phyloP scores from a whole-genome alignment of 371 early-diverging fungal genomes.

The Lichtheimia ornata region DNA sequence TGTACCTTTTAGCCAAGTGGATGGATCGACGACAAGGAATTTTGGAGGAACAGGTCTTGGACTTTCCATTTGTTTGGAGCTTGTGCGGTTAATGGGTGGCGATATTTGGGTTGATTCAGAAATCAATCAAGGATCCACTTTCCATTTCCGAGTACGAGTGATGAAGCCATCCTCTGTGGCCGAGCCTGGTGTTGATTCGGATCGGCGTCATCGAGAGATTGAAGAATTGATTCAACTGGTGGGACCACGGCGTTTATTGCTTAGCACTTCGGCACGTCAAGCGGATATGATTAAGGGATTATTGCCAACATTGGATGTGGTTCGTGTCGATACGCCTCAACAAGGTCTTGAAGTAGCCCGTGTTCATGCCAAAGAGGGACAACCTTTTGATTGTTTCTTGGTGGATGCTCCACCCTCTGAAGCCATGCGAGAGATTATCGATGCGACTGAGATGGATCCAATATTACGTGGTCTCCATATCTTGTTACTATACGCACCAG shows the following conservation, averaged over 20 bases:
- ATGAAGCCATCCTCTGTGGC: constrained; percentile 35
- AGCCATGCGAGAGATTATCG: constrained; percentile 12
- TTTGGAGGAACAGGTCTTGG: constrained; percentile 71
- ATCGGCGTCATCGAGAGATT: constrained; percentile 25
- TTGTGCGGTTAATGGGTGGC: constrained; percentile 61
- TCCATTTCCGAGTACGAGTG: constrained; percentile 49
- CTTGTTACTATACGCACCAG: constrained; percentile 33
- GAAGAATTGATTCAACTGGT: constrained; percentile 23
- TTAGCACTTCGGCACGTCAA: constrained; percentile 22
- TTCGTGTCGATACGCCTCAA: constrained; percentile 10
- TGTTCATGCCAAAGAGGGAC: neutral
- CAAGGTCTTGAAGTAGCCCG: constrained; percentile 20
- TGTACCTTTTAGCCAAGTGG: constrained; percentile 60
- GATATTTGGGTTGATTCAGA: constrained; percentile 50
- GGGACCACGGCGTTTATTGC: constrained; percentile 37
- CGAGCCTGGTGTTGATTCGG: constrained; percentile 25
- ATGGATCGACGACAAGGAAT: constrained; percentile 57
- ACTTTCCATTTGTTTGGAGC: constrained; percentile 58
- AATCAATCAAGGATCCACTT: constrained; percentile 53
- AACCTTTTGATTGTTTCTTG: constrained; percentile 31
- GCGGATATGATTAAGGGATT: constrained; percentile 30
- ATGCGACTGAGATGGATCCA: constrained; percentile 18
- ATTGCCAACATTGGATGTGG: constrained; percentile 23
- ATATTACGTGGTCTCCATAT: constrained; percentile 22
- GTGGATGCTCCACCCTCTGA: constrained; percentile 35